These are phyloP conservation scores for Suillus lakei DNA, from an alignment of 768 basidiomycete genomes.

Conservation along the genomic window DNA sequence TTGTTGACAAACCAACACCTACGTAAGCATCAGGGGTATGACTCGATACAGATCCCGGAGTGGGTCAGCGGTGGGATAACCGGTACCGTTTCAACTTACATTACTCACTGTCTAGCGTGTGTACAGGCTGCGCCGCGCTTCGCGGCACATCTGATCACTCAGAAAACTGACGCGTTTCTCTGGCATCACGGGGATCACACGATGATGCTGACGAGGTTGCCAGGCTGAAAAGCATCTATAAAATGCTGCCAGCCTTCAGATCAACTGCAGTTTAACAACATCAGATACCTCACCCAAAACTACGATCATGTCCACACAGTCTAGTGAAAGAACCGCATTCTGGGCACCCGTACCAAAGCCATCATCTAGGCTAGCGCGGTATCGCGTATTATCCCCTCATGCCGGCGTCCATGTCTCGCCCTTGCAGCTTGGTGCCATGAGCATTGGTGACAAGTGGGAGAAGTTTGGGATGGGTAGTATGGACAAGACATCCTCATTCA, in stretches of 20 bases:
- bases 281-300: neutral
- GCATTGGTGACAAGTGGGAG: constrained; percentile 50
- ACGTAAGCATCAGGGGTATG: neutral
- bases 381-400: constrained; percentile 43
- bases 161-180: neutral
- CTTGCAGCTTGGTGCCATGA: constrained; percentile 53
- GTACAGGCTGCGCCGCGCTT: too few relatives aligned
- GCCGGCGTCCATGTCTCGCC: constrained; percentile 57
- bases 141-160: neutral
- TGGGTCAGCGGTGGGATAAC: too few relatives aligned
- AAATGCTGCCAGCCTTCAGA: constrained; percentile 4
- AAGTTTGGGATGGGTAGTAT: constrained; percentile 43
- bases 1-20: neutral
- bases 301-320: neutral
- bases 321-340: neutral
- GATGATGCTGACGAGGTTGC: neutral
- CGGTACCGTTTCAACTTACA: too few relatives aligned
- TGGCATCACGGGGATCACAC: neutral
- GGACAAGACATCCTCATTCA: constrained; percentile 46
- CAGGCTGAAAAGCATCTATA: neutral
- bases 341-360: constrained; percentile 27
- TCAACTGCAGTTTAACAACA: neutral
- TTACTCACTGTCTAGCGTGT: too few relatives aligned
- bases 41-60: neutral
- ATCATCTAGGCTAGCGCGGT: constrained; percentile 39